These are phyloP conservation scores for Cordyceps fumosorosea DNA, from an alignment of 2,329 filamentous ascomycete genomes.

Conservation along the genomic window DNA sequence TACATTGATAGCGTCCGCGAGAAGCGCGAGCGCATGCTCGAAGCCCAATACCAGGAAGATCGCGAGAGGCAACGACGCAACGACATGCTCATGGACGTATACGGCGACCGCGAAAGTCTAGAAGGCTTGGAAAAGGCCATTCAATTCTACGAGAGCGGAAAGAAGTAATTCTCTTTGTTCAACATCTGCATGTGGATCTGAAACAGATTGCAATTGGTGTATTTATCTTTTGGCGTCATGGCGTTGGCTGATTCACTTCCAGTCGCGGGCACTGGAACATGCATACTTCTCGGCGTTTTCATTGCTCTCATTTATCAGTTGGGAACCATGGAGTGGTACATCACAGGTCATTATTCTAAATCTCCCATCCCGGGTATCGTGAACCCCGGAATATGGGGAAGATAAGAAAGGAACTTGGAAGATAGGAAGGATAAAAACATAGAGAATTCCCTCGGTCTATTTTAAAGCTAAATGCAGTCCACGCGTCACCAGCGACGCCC, in stretches of 20 bases:
- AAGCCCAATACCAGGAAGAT: constrained; percentile 28
- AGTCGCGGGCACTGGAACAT: neutral
- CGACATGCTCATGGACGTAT: constrained; percentile 41
- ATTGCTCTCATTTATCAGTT: neutral
- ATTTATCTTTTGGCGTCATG: neutral
- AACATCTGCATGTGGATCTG: neutral
- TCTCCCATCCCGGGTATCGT: too few species aligned
- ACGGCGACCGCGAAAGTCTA: constrained; percentile 43
- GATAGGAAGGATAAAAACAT: neutral
- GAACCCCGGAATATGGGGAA: too few species aligned
- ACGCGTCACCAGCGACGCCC: neutral
- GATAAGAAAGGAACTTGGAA: too few species aligned
- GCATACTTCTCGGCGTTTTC: neutral
- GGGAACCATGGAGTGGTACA: neutral
- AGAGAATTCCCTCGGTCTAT: neutral
- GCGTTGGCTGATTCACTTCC: neutral
- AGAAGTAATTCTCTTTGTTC: neutral
- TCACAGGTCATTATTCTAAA: neutral
- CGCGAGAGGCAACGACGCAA: constrained; percentile 31
- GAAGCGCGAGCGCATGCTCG: constrained; percentile 22
- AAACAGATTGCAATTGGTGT: too few species aligned
- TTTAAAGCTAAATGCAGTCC: neutral
- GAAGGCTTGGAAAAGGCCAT: constrained; percentile 43
- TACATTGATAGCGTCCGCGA: constrained; percentile 24
- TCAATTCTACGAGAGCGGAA: constrained; percentile 35